These are phyloP conservation scores for Reutealis trisperma DNA, from an alignment of 345 rosid genomes.

Conservation along the genomic window DNA sequence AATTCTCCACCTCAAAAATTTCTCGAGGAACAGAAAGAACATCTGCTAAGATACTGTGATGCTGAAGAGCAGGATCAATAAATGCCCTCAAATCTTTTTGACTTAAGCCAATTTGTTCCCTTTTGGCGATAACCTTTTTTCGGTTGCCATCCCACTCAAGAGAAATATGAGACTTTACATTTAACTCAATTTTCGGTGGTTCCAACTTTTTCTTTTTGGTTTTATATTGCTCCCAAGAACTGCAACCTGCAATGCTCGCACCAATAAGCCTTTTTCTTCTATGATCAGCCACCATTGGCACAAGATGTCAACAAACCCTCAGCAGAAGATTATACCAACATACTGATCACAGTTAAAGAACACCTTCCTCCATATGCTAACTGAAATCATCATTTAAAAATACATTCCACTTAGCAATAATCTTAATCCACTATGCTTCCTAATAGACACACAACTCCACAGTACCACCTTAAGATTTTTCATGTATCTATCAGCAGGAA, in stretches of 20 bases:
- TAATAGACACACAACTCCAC: background rate
- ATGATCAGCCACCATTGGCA: constrained; percentile 85
- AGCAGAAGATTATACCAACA: constrained; percentile 14
- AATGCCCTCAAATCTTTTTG: constrained; percentile 65
- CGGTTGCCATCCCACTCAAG: constrained; percentile 78
- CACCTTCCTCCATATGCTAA: constrained; percentile 24
- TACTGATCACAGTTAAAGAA: constrained; percentile 9
- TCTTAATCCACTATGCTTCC: background rate
- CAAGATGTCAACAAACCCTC: constrained; percentile 26
- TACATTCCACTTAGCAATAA: constrained; percentile 1
- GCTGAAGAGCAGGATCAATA: constrained; percentile 40
- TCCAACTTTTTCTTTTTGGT: constrained; percentile 61
- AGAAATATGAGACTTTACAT: constrained; percentile 62
- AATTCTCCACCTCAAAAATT: constrained; percentile 66
- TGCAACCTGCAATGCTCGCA: constrained; percentile 50
- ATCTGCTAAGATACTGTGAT: constrained; percentile 56
- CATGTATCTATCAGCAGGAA: background rate
- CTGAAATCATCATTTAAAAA: constrained; percentile 20
- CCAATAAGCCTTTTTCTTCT: constrained; percentile 73
- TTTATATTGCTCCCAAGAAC: constrained; percentile 58
- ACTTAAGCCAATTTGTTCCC: constrained; percentile 79
- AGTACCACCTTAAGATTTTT: background rate
- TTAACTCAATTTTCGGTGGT: constrained; percentile 46
- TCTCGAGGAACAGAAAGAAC: constrained; percentile 64
- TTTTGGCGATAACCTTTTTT: constrained; percentile 72